These are phyloP conservation scores for Cutaneotrichosporon cavernicola DNA, from an alignment of 1,284 basidiomycete genomes.

Conservation along the genomic window DNA sequence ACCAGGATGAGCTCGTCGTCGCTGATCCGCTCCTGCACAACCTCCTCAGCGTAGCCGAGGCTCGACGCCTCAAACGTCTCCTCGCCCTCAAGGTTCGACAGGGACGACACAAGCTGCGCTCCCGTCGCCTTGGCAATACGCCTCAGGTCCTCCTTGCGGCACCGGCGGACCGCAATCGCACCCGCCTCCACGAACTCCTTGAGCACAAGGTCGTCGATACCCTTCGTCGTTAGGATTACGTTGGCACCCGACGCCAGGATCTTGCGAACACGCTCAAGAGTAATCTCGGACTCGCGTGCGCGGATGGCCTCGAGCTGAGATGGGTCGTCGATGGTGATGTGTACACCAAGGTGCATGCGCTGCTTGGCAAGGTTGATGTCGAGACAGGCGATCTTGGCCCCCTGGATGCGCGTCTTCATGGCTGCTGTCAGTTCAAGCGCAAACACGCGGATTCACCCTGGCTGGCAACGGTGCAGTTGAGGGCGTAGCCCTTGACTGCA, in stretches of 20 bases:
- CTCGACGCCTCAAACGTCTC: constrained; percentile 93
- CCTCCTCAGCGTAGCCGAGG: constrained; percentile 90
- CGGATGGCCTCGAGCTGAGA: constrained; percentile 96
- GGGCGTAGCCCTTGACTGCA: constrained; percentile 93
- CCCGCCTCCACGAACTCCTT: constrained; percentile 99
- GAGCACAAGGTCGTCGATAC: constrained; percentile 95
- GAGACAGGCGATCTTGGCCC: constrained; percentile 96
- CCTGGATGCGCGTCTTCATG: constrained; percentile 92
- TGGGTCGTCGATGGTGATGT: constrained; percentile 96
- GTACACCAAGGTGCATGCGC: constrained; percentile 96
- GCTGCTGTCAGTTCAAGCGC: constrained; percentile 57
- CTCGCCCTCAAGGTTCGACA: constrained; percentile 96
- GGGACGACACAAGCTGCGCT: constrained; percentile 84
- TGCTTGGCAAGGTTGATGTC: constrained; percentile 98
- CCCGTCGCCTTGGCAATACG: constrained; percentile 97
- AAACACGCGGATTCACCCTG: constrained; percentile 66
- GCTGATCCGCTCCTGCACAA: constrained; percentile 94
- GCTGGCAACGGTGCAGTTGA: constrained; percentile 98
- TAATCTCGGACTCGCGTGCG: constrained; percentile 92
- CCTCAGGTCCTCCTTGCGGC: constrained; percentile 95
- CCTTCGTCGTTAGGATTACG: constrained; percentile 96
- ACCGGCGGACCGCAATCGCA: constrained; percentile 96
- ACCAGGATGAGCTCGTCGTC: constrained; percentile 97
- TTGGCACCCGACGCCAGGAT: constrained; percentile 95
- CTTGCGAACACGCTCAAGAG: constrained; percentile 92